Percentiles rank a stretch among this genome's conserved stretches.
phyloP scores from a whole-genome alignment of 1,284 basidiomycete species.

The Naganishia albida region DNA sequence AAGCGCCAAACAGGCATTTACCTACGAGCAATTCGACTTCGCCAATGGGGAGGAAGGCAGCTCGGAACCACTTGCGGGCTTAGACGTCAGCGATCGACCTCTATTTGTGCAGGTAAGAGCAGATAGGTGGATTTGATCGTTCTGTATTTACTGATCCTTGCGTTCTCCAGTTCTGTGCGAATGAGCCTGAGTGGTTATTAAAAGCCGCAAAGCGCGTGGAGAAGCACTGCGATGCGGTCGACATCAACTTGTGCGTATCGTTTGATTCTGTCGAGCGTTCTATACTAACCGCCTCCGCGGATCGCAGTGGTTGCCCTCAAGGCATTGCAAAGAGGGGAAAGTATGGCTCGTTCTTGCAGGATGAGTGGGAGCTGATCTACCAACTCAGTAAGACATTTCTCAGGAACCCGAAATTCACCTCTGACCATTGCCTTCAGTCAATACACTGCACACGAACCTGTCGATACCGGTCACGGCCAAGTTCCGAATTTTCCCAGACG shows the following conservation, averaged over 20 bases:
- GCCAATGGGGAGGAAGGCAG: conserved; percentile 48
- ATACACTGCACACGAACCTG: conserved; percentile 78
- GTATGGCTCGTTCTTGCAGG: conserved; percentile 90
- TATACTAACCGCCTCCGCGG: neutral
- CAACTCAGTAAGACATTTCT: conserved; percentile 62
- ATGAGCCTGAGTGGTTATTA: conserved; percentile 78
- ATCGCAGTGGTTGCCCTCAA: conserved; percentile 76
- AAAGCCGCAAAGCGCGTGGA: conserved; percentile 73
- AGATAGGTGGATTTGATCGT: too few species aligned
- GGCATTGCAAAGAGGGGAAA: conserved; percentile 85
- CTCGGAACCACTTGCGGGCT: conserved; percentile 44
- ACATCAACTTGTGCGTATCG: conserved; percentile 71
- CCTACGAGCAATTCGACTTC: conserved; percentile 14
- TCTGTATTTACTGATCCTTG: neutral
- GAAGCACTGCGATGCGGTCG: conserved; percentile 81
- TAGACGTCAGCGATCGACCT: conserved; percentile 67
- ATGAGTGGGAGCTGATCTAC: conserved; percentile 87
- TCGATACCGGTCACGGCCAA: conserved; percentile 92
- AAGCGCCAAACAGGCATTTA: conserved; percentile 11
- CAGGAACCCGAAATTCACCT: neutral
- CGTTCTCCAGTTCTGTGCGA: conserved; percentile 74
- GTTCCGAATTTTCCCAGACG: conserved; percentile 83
- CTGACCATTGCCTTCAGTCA: conserved; percentile 61
- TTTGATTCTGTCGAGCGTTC: neutral
- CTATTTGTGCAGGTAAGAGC: conserved; percentile 73